These are phyloP conservation scores for Cryptococcus neoformans DNA, from an alignment of 1,284 basidiomycete species.

Conservation along the genomic window DNA sequence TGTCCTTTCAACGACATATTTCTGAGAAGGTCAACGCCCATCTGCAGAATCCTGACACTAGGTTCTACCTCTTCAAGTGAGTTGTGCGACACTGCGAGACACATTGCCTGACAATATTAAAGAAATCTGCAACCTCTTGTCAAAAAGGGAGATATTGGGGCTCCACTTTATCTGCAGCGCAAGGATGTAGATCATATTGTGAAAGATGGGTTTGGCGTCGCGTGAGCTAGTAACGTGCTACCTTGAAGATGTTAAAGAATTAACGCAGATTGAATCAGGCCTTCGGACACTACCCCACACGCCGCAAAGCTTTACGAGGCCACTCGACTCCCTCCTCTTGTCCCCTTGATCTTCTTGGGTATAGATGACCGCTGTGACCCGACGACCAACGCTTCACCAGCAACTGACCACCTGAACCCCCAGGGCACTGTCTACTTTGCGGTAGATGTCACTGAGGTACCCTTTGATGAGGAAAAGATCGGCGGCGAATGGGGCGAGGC, in stretches of 20 bases:
- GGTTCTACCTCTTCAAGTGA: conserved; percentile 69
- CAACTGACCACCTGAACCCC: conserved; percentile 61
- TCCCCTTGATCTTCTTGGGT: conserved; percentile 67
- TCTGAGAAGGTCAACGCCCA: conserved; percentile 68
- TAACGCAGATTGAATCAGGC: not conserved
- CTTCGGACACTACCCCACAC: conserved; percentile 1
- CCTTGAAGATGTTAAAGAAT: too few species aligned
- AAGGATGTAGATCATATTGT: conserved; percentile 67
- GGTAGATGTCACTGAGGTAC: conserved; percentile 61
- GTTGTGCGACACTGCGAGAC: not conserved
- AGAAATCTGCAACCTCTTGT: conserved; percentile 44
- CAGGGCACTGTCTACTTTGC: conserved; percentile 75
- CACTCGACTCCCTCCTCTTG: conserved; percentile 58
- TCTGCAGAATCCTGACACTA: conserved; percentile 57
- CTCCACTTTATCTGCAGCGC: conserved; percentile 51
- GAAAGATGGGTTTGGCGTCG: conserved; percentile 44
- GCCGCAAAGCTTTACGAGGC: conserved; percentile 56
- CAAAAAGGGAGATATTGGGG: conserved; percentile 53
- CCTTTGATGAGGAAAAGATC: conserved; percentile 49
- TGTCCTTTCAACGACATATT: conserved; percentile 77
- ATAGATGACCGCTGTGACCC: conserved; percentile 62
- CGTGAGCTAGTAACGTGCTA: conserved; percentile 18
- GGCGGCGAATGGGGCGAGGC: conserved; percentile 64
- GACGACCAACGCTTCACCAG: conserved; percentile 52
- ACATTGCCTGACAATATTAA: not conserved